Evolutionary conservation across 495 filamentous ascomycete species (phyloP), one percentile per base, ranked within the genome.

Genomic region (Penicillium waksmanii): DNA sequence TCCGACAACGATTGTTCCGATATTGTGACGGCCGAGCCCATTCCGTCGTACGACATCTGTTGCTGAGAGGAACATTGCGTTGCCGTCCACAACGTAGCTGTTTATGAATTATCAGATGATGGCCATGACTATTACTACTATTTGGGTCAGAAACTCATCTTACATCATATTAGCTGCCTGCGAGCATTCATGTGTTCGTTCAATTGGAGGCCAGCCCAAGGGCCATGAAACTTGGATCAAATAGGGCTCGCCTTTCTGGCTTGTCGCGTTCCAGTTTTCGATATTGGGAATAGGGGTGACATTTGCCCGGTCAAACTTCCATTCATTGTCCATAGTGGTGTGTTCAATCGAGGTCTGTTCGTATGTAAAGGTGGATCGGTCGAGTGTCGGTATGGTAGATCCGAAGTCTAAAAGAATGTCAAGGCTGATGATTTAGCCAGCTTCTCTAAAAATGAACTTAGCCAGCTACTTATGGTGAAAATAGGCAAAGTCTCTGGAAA

Each of bases 1-100:
- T 18, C 58, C 66, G 12, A 69, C 51, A 17, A 64, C 55, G 9
- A 69, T 51, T 0, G 66, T 63, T 6, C 49, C 53, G 19, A 48
- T 27, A n/a, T 62, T 51, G 1, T 59, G 33, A 3, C 50, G 49
- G 35, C 40, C 21, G 3, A 55, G 25, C 36, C 53, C 43, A 8
- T 57, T 61, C 7, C 63, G 56, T 12, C 66, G 63, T n/a, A 66
- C 52, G 33, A 60, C 43, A 18, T 69, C 66, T 17, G 62, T 62
- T 8, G 66, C 66, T 2, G 66, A 62, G 0, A 62, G 58, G 31
- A 66, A 57, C 50, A 66, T 53, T 15, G 66, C 66, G 40, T 69
- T 69, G 10, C 66, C 66, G 44, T 69, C 66, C 3, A 69, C 63
- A 5, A 64, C 33, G 31, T 66, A 69, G 17, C 66, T 69, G 35